Evolutionary conservation across 352 stramenopile species (phyloP).

Genomic region (Saprolegnia diclina): DNA sequence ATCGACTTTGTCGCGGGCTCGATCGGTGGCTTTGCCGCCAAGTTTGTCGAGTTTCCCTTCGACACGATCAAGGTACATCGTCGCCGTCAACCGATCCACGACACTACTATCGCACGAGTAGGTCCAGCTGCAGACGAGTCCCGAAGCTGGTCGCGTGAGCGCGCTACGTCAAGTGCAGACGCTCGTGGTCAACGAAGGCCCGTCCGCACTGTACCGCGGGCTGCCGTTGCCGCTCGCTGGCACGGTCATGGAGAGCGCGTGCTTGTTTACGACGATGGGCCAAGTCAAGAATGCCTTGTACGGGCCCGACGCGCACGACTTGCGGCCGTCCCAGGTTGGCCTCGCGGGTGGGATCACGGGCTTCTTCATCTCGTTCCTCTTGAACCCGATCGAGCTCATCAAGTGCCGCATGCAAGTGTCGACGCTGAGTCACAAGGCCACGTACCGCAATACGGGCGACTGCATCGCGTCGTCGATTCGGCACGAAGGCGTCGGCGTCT

Average conservation of each 20-base stretch:
- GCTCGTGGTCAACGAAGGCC: slow-evolving; percentile 20
- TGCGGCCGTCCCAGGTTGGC: slow-evolving; percentile 33
- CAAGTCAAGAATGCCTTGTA: slow-evolving; percentile 26
- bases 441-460: slow-evolving; percentile 33
- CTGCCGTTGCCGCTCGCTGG: slow-evolving; percentile 26
- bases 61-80: slow-evolving; percentile 27
- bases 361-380: slow-evolving; percentile 33
- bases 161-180: slow-evolving; percentile 14
- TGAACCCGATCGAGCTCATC: slow-evolving; percentile 44
- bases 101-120: not conserved
- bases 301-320: slow-evolving; percentile 27
- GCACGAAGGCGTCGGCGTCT: slow-evolving; percentile 35
- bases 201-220: slow-evolving; percentile 18
- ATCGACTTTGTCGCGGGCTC: slow-evolving; percentile 25
- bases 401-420: slow-evolving; percentile 40
- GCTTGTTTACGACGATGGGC: slow-evolving; percentile 26
- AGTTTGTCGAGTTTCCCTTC: slow-evolving; percentile 28
- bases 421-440: slow-evolving; percentile 25
- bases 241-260: slow-evolving; percentile 24
- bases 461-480: slow-evolving; percentile 36
- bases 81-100: not conserved
- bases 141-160: not conserved
- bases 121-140: slow-evolving; percentile 25
- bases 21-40: slow-evolving; percentile 19
- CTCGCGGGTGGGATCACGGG: slow-evolving; percentile 34